Percentiles rank a stretch among this genome's conserved stretches.
phyloP scores from a whole-genome alignment of 108 stramenopile genomes.

The Schizochytrium sp. region DNA sequence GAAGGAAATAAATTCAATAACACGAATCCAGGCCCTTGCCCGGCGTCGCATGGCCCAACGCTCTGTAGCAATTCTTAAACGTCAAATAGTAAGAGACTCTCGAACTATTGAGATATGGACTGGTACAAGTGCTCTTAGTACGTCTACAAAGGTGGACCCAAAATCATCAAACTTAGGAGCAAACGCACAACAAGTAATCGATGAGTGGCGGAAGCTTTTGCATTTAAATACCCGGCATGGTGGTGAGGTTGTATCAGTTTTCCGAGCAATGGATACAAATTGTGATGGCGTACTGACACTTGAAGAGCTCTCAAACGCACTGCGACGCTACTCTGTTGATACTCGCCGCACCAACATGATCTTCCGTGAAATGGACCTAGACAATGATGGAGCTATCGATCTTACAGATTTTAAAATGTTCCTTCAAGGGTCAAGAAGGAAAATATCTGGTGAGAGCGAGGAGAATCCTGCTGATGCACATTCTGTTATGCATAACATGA shows the following conservation, averaged over 20 bases:
- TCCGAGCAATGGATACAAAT: conserved; percentile 15
- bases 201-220: conserved; percentile 5
- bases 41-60: conserved; percentile 21
- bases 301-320: background rate
- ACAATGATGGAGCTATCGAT: conserved; percentile 2
- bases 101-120: background rate
- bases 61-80: conserved; percentile 10
- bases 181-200: background rate
- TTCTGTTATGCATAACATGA: conserved; percentile 3
- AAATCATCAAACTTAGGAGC: too few species aligned
- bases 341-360: background rate
- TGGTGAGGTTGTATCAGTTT: background rate
- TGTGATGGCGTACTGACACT: conserved; percentile 18
- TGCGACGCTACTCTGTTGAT: background rate
- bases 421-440: background rate
- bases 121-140: background rate
- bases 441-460: background rate
- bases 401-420: conserved; percentile 49
- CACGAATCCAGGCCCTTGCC: conserved; percentile 10
- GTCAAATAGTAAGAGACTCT: background rate
- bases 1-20: background rate
- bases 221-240: background rate
- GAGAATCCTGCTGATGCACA: background rate
- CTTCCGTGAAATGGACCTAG: conserved; percentile 33
- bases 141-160: too few species aligned